Conservation (phyloP, 768 basidiomycete genomes). For the Mycena kentingensis region DNA sequence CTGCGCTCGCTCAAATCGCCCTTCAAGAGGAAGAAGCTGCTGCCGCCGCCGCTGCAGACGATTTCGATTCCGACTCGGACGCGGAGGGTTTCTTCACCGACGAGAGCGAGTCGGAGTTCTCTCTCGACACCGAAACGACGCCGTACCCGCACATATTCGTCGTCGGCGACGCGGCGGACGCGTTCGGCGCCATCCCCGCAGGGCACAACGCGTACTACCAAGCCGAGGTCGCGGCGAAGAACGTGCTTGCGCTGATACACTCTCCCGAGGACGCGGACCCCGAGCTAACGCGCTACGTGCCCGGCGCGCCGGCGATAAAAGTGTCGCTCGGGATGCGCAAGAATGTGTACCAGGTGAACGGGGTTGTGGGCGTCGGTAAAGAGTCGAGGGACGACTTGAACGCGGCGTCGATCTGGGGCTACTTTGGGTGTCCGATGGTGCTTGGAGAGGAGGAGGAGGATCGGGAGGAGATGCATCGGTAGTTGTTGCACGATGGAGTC, state of each 20-base stretch:
- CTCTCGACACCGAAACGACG: slow-evolving; percentile 18
- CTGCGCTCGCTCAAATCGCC: slow-evolving; percentile 25
- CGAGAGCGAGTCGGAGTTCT: neutral
- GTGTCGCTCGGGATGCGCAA: slow-evolving; percentile 59
- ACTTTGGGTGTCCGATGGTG: slow-evolving; percentile 38
- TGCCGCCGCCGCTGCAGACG: neutral
- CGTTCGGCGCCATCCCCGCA: slow-evolving; percentile 63
- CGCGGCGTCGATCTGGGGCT: slow-evolving; percentile 49
- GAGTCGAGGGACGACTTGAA: slow-evolving; percentile 51
- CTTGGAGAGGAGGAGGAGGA: slow-evolving; percentile 39
- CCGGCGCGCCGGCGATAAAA: slow-evolving; percentile 57
- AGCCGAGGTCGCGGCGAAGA: slow-evolving; percentile 55
- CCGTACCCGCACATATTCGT: slow-evolving; percentile 60
- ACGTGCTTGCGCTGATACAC: slow-evolving; percentile 50
- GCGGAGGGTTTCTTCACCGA: slow-evolving; percentile 4
- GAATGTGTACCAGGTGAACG: slow-evolving; percentile 48
- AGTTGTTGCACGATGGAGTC: neutral
- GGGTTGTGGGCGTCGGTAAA: slow-evolving; percentile 44
- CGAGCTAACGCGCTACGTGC: slow-evolving; percentile 35
- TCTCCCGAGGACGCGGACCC: slow-evolving; percentile 7
- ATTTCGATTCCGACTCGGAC: neutral
- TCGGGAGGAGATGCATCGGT: slow-evolving; percentile 30
- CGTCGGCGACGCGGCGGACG: slow-evolving; percentile 64
- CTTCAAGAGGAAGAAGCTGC: slow-evolving; percentile 18
- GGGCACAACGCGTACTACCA: slow-evolving; percentile 60